These are phyloP conservation scores for Arthromyces matolae DNA, from an alignment of 768 basidiomycete genomes.

Conservation along the genomic window DNA sequence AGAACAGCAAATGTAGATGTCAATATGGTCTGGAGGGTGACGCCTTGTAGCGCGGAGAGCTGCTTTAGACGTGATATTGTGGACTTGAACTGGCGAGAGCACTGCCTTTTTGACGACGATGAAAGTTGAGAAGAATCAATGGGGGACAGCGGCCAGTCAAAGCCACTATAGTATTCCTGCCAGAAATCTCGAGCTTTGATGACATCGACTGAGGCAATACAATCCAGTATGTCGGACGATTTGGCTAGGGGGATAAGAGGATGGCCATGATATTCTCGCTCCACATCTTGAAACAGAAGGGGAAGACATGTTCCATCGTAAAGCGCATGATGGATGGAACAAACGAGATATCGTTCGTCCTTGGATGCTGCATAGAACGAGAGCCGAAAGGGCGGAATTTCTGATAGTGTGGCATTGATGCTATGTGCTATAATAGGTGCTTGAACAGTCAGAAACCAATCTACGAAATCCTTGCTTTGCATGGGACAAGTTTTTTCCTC, in stretches of 20 bases:
- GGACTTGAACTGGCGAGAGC: conserved; percentile 17
- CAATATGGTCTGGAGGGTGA: conserved; percentile 31
- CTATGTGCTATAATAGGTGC: conserved; percentile 19
- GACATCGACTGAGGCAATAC: conserved; percentile 22
- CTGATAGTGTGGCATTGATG: conserved; percentile 27
- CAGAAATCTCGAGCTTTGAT: conserved; percentile 25
- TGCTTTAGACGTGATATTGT: conserved; percentile 23
- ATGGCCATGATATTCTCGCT: conserved; percentile 20
- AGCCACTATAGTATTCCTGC: conserved; percentile 23
- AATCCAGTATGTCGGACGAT: conserved; percentile 20
- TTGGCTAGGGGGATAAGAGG: conserved; percentile 5
- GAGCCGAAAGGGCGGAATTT: conserved; percentile 23
- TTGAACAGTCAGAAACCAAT: conserved; percentile 18
- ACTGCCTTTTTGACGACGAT: conserved; percentile 6
- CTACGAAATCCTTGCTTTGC: conserved; percentile 10
- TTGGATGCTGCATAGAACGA: conserved; percentile 15
- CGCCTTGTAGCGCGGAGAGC: conserved; percentile 22
- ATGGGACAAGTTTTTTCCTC: conserved; percentile 9
- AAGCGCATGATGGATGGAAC: conserved; percentile 33
- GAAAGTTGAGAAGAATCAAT: conserved; percentile 1
- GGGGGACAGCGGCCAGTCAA: conserved; percentile 20
- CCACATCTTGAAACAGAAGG: conserved; percentile 24
- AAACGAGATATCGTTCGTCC: conserved; percentile 16
- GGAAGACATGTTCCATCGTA: conserved; percentile 33
- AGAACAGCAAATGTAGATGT: conserved; percentile 27